phyloP scores from a whole-genome alignment of 148 eudicot genomes.

The Camellia japonica region DNA sequence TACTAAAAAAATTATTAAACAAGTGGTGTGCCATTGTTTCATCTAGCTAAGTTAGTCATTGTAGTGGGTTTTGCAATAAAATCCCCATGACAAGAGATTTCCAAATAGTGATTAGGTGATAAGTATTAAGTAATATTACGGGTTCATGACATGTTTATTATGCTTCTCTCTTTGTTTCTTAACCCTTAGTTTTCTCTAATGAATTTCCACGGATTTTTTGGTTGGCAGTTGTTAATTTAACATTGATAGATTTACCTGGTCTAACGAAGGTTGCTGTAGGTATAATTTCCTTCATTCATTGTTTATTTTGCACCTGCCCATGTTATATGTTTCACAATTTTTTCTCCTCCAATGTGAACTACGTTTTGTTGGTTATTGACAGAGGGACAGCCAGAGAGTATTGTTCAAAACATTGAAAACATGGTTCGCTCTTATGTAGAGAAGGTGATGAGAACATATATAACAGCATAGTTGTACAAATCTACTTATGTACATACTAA shows the following conservation, averaged over 20 bases:
- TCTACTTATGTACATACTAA: neutral
- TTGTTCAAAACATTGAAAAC: constrained; percentile 70
- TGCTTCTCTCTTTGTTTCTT: neutral
- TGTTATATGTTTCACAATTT: neutral
- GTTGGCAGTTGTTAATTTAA: constrained; percentile 61
- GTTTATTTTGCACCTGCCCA: neutral
- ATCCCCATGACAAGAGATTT: neutral
- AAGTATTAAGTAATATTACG: neutral
- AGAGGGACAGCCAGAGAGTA: constrained; percentile 85
- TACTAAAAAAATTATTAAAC: neutral
- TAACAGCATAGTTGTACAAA: neutral
- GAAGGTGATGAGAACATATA: constrained; percentile 46
- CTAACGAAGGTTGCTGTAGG: constrained; percentile 76
- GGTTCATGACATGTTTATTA: neutral
- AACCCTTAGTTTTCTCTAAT: constrained; percentile 3
- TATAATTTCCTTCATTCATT: constrained; percentile 19
- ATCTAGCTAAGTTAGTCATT: neutral
- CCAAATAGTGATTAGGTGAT: neutral
- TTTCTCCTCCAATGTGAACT: neutral
- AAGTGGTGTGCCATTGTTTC: neutral
- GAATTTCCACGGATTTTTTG: constrained; percentile 6
- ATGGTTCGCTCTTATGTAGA: constrained; percentile 73
- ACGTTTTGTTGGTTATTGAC: constrained; percentile 16
- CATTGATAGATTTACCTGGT: constrained; percentile 72
- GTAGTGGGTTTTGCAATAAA: neutral